These are phyloP conservation scores for Colletotrichum lentis DNA, from an alignment of 2,329 filamentous ascomycete species.

Conservation along the genomic window DNA sequence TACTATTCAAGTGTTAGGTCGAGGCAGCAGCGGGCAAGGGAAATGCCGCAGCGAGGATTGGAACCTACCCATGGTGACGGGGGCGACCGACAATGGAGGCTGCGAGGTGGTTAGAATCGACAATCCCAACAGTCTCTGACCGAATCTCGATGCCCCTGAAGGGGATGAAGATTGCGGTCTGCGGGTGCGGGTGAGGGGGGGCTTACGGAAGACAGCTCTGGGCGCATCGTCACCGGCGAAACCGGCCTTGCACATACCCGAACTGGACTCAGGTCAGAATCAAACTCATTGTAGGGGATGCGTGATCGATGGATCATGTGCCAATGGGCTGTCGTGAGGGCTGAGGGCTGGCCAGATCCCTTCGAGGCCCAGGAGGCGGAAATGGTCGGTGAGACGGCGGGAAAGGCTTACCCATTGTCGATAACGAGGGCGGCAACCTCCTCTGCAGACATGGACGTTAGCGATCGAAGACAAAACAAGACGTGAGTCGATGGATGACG, in stretches of 20 bases:
- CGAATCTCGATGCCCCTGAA: slow-evolving; percentile 21
- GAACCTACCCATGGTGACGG: slow-evolving; percentile 97
- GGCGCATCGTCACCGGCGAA: slow-evolving; percentile 99
- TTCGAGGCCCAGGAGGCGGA: slow-evolving; percentile 33
- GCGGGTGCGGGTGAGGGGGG: slow-evolving; percentile 45
- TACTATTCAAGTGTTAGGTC: slow-evolving; percentile 66
- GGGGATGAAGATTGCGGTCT: slow-evolving; percentile 25
- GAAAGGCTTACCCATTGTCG: slow-evolving; percentile 98
- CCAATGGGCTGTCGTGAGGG: slow-evolving; percentile 34
- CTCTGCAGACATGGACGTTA: slow-evolving; percentile 71
- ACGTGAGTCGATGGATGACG: slow-evolving; percentile 18
- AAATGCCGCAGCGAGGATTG: slow-evolving; percentile 21
- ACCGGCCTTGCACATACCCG: slow-evolving; percentile 99
- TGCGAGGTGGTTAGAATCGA: slow-evolving; percentile 56
- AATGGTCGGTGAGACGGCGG: slow-evolving; percentile 49
- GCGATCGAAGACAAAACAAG: slow-evolving; percentile 43
- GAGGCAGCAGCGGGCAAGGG: slow-evolving; percentile 35
- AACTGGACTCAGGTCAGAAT: slow-evolving; percentile 70
- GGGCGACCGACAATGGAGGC: slow-evolving; percentile 99
- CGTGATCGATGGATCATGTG: slow-evolving; percentile 25
- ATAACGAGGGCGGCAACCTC: slow-evolving; percentile 99
- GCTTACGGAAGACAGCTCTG: slow-evolving; percentile 99
- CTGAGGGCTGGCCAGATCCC: slow-evolving; percentile 18
- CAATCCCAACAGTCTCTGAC: not conserved
- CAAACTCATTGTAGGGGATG: slow-evolving; percentile 7